Evolutionary conservation across 805 yeast species (phyloP).

Genomic region (Candida pseudofarinosa): DNA sequence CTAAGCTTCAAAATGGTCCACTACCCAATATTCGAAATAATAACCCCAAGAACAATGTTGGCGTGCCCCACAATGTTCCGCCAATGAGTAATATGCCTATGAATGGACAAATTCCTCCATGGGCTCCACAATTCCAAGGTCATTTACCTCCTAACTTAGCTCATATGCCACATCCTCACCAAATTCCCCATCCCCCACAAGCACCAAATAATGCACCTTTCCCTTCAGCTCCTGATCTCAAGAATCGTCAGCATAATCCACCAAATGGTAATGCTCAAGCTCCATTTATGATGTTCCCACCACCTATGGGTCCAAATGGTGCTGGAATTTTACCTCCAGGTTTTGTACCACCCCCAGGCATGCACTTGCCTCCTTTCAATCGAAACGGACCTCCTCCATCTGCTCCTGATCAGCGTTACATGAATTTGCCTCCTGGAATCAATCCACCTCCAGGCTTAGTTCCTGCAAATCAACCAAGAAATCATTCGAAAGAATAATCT

Average conservation of each 20-base stretch:
- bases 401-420: constrained; percentile 8
- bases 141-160: constrained; percentile 4
- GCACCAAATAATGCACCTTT: constrained; percentile 12
- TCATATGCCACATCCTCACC: not conserved
- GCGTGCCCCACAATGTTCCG: not conserved
- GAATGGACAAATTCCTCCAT: constrained; percentile 21
- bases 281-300: constrained; percentile 22
- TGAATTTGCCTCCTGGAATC: constrained; percentile 14
- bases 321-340: constrained; percentile 36
- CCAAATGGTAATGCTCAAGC: constrained; percentile 24
- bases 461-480: not conserved
- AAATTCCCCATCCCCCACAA: constrained; percentile 1
- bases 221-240: constrained; percentile 7
- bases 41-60: not conserved
- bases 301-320: constrained; percentile 11
- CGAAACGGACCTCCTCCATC: constrained; percentile 7
- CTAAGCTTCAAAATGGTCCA: not conserved
- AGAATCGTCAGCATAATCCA: constrained; percentile 23
- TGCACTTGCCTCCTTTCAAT: constrained; percentile 17
- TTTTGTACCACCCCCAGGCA: constrained; percentile 18
- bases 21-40: not conserved
- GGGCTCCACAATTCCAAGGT: constrained; percentile 19
- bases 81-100: not conserved
- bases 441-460: constrained; percentile 9
- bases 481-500: not conserved